Evolutionary conservation across 371 early-diverging fungal species (phyloP).

Genomic region (Syncephalastrum sp.): DNA sequence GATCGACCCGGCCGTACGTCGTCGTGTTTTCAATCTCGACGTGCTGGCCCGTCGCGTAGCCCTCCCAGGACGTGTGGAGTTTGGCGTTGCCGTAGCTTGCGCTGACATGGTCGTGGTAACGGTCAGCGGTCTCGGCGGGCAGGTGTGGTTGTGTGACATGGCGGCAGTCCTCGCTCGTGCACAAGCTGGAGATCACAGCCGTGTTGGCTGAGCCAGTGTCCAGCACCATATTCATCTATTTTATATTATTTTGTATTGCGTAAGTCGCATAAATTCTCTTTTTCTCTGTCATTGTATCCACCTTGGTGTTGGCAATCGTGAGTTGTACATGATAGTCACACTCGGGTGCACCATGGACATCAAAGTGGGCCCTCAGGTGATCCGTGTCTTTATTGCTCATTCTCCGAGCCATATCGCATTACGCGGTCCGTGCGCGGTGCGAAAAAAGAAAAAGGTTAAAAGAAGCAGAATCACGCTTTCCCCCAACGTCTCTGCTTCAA

Average conservation of each 20-base stretch:
- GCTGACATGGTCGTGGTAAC: background rate
- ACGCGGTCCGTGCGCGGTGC: too few relatives aligned
- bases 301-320: constrained; percentile 8
- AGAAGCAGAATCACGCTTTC: too few relatives aligned
- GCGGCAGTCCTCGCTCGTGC: constrained; percentile 7
- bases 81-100: constrained; percentile 19
- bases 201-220: constrained; percentile 22
- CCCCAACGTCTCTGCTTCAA: too few relatives aligned
- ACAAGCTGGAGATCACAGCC: constrained; percentile 18
- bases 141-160: constrained; percentile 10
- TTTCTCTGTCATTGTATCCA: background rate
- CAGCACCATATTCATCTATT: constrained; percentile 14
- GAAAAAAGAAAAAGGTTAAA: too few relatives aligned
- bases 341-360: constrained; percentile 15
- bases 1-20: constrained; percentile 15
- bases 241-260: too few relatives aligned
- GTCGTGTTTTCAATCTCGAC: constrained; percentile 3
- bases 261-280: too few relatives aligned
- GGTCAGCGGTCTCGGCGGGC: constrained; percentile 1
- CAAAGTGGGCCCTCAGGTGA: constrained; percentile 16
- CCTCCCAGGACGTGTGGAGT: constrained; percentile 13
- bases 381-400: too few relatives aligned
- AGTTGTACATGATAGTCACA: constrained; percentile 15
- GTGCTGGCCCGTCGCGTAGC: constrained; percentile 15
- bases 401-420: too few relatives aligned